Conservation (phyloP, 2,329 filamentous ascomycete species). For the Pleurostoma richardsiae region DNA sequence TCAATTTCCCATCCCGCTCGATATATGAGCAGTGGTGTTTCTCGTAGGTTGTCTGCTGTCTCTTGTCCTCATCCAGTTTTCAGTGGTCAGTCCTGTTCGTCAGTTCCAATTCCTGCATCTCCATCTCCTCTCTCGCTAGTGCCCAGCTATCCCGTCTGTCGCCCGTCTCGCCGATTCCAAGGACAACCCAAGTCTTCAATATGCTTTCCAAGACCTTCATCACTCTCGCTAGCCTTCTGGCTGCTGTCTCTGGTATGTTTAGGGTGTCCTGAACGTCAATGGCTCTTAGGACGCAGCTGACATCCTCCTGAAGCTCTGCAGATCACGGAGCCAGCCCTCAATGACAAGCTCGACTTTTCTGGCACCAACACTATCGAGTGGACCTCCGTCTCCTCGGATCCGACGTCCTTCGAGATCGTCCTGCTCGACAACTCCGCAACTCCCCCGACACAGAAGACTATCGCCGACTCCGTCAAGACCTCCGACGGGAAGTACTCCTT, state of each 20-base stretch:
- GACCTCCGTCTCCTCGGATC: conserved; percentile 30
- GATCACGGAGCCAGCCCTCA: conserved; percentile 24
- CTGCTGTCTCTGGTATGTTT: conserved; percentile 5
- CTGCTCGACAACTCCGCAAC: conserved; percentile 32
- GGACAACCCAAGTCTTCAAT: not conserved
- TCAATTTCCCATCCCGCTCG: no score
- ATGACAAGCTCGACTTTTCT: conserved; percentile 27
- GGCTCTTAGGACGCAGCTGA: not conserved
- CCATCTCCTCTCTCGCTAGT: no score
- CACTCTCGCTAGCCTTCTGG: conserved; percentile 5
- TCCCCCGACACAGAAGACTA: conserved; percentile 21
- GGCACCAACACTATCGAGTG: conserved; percentile 29
- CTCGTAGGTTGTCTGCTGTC: no score
- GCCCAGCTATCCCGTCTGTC: no score
- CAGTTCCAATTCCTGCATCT: no score
- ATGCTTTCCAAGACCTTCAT: conserved; percentile 8
- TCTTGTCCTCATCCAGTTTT: no score
- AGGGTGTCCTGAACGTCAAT: not conserved
- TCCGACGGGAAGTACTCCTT: conserved; percentile 26
- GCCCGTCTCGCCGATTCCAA: no score
- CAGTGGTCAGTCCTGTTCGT: no score
- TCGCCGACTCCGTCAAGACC: conserved; percentile 27
- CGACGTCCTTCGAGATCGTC: conserved; percentile 29
- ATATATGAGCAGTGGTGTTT: no score
- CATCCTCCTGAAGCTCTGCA: conserved; percentile 19